Evolutionary conservation across 108 stramenopile species (phyloP), one percentile per base, ranked within the genome.

Genomic region (Phaeodactylum tricornutum): DNA sequence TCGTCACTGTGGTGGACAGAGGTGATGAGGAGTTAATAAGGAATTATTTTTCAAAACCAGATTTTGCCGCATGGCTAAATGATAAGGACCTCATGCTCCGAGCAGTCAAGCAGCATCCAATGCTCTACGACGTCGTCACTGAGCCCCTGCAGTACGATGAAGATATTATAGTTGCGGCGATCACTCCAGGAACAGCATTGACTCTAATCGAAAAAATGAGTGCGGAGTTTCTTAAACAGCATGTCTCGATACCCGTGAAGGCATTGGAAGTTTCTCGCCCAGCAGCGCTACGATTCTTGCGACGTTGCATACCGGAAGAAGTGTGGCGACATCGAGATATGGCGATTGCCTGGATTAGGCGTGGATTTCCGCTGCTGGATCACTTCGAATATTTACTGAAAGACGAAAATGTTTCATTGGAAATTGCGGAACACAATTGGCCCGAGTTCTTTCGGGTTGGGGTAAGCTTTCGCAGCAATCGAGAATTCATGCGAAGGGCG

Each of bases 291-390:
- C 26, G 53, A 19, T 43, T 38, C 1, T 15, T 65, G 28, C 47
- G 29, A 7, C n/a, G 36, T 11, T 45, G 40, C 32, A 58, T 65
- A 39, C 49, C 66, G 12, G 29, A 34, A 3, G 55, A 56, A 19
- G 5, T 69, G 7, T 69, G 67, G 67, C 4, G 22, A 1, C 36
- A 49, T 52, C 60, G 61, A 2, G 38, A 51, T n/a, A 17, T 69
- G 15, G 37, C 47, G 9, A 19, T 61, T 24, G 60, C 67, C 4
- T 69, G 59, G 55, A 64, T 69, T 25, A 43, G 49, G 12, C 47
- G 55, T 11, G 42, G 55, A 6, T 43, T 50, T 25, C 43, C 26
- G 7, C 32, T 69, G 3, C 32, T 56, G 11, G 32, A 47, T 15
- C 17, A 25, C 12, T 50, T 69, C 48, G 59, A 45, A 47, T 51